Percentiles rank a stretch among this genome's conserved stretches.
Evolutionary conservation across 768 basidiomycete species (phyloP).

Genomic region (Mycena amicta): DNA sequence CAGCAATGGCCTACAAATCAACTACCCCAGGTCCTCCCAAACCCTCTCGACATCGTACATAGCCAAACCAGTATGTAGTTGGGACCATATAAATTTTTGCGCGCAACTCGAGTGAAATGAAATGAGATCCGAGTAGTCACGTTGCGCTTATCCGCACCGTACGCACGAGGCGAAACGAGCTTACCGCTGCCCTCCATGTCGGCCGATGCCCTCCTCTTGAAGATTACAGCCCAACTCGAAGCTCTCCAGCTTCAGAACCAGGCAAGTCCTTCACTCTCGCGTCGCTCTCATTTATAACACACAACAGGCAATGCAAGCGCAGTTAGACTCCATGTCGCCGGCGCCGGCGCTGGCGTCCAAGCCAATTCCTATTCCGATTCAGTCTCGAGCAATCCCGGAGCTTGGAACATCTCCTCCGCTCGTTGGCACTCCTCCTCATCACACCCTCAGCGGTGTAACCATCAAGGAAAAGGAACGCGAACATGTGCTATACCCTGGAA

Average conservation of each 20-base stretch:
- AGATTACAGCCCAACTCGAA: constrained; percentile 74
- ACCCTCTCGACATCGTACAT: neutral
- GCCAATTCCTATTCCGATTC: constrained; percentile 10
- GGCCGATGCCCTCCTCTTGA: constrained; percentile 62
- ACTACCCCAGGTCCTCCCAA: constrained; percentile 18
- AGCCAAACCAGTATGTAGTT: neutral
- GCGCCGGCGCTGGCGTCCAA: neutral
- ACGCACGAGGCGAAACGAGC: neutral
- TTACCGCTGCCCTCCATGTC: constrained; percentile 18
- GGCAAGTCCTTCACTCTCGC: too few species aligned
- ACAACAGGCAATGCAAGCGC: constrained; percentile 80
- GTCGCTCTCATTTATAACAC: too few species aligned
- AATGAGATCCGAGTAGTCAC: neutral
- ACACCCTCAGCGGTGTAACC: constrained; percentile 21
- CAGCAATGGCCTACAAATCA: constrained; percentile 7
- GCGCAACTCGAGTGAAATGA: neutral
- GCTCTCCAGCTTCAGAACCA: constrained; percentile 68
- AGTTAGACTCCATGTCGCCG: constrained; percentile 47
- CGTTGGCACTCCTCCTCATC: constrained; percentile 20
- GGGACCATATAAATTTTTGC: neutral
- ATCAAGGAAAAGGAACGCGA: constrained; percentile 65
- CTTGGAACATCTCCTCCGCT: constrained; percentile 11
- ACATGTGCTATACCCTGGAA: constrained; percentile 75
- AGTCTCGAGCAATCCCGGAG: constrained; percentile 2
- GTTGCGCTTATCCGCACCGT: neutral